phyloP scores from a whole-genome alignment of 129 eudicot species.

The Silybum marianum region DNA sequence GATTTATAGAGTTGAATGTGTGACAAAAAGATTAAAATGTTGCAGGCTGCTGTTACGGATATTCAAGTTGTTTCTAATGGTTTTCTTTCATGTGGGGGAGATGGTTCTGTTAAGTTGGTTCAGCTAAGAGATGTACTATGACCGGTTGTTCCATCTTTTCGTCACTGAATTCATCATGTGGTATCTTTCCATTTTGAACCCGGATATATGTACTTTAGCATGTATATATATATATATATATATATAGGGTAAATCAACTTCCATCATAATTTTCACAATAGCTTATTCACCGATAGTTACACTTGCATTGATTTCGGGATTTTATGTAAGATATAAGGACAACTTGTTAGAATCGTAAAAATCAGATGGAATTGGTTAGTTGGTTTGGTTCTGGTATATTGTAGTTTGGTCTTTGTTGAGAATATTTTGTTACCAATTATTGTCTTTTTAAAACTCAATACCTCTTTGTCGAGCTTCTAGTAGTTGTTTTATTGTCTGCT shows the following conservation, averaged over 20 bases:
- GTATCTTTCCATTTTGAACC: constrained; percentile 6
- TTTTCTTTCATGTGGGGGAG: constrained; percentile 89
- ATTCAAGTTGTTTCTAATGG: constrained; percentile 80
- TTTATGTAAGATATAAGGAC: constrained; percentile 11
- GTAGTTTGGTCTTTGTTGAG: neutral
- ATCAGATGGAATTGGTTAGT: neutral
- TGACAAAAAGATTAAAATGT: constrained; percentile 33
- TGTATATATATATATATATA: constrained; percentile 17
- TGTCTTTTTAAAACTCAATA: neutral
- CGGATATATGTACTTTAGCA: neutral
- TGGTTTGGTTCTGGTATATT: neutral
- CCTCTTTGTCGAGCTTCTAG: no score
- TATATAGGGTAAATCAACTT: constrained; percentile 20
- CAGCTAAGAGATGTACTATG: constrained; percentile 47
- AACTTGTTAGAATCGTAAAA: neutral
- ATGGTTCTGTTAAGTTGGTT: constrained; percentile 72
- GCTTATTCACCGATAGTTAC: constrained; percentile 4
- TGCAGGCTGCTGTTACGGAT: constrained; percentile 89
- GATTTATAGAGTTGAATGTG: constrained; percentile 19
- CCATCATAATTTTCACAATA: neutral
- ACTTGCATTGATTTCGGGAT: neutral
- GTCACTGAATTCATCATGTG: neutral
- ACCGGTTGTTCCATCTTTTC: neutral
- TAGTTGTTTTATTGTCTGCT: no score
- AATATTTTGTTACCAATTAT: neutral